Evolutionary conservation across 805 yeast genomes (phyloP).

Genomic region (Kodamaea kakaduensis): DNA sequence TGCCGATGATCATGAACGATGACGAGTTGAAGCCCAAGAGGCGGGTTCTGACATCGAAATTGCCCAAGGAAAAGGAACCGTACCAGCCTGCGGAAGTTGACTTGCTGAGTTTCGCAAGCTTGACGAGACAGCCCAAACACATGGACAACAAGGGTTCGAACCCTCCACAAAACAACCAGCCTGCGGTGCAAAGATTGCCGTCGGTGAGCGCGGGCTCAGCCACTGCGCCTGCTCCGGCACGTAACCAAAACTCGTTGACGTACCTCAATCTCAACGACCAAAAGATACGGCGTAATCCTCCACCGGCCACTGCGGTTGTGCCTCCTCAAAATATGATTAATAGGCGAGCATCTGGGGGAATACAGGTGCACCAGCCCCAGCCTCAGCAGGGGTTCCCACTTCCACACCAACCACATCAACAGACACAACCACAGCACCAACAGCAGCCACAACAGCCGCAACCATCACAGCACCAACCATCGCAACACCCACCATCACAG

Average conservation of each 20-base stretch:
- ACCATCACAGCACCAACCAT: slow-evolving; percentile 10
- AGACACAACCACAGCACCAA: slow-evolving; percentile 2
- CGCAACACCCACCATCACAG: slow-evolving; percentile 25
- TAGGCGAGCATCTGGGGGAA: slow-evolving; percentile 13
- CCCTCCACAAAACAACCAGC: not conserved
- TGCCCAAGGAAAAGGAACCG: slow-evolving; percentile 21
- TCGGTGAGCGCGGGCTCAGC: slow-evolving; percentile 3
- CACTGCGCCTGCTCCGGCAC: slow-evolving; percentile 9
- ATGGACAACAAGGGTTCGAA: slow-evolving; percentile 7
- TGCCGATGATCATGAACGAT: slow-evolving; percentile 36
- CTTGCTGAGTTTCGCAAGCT: slow-evolving; percentile 40
- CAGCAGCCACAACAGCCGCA: slow-evolving; percentile 3
- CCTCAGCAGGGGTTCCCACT: slow-evolving; percentile 7
- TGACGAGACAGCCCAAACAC: slow-evolving; percentile 40
- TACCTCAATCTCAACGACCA: slow-evolving; percentile 8
- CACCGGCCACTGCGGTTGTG: slow-evolving; percentile 17
- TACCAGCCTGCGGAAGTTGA: slow-evolving; percentile 47
- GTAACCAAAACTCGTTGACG: slow-evolving; percentile 3
- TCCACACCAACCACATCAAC: slow-evolving; percentile 7
- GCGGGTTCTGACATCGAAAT: slow-evolving; percentile 4
- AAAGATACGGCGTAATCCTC: slow-evolving; percentile 3
- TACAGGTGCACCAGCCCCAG: slow-evolving; percentile 2
- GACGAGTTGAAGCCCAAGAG: slow-evolving; percentile 14
- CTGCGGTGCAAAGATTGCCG: not conserved
- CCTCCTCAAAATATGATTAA: slow-evolving; percentile 23